Evolutionary conservation across 768 basidiomycete genomes (phyloP), one percentile per base, ranked within the genome.

Genomic region (Saitozyma podzolica): DNA sequence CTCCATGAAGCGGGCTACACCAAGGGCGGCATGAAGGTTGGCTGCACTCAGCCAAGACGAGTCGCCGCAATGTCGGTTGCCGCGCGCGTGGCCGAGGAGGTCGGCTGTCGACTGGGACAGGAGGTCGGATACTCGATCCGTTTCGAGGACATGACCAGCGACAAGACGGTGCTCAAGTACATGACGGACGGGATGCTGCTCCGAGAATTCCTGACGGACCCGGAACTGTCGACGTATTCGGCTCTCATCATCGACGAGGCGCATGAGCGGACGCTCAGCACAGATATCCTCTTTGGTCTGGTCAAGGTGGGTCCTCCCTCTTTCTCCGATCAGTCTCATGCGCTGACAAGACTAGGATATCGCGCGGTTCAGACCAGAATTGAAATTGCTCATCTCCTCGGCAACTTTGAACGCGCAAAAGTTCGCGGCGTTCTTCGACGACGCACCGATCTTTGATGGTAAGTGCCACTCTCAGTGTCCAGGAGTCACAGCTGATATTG

Each of bases 91-190:
- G 95, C 96, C 0, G 96, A 98, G 65, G 96, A 99, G 81, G 93
- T 98, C 89, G 96, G 94, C 8, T 90, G 88, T 3, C 90, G 97
- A 79, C 88, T 99, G 47, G 96, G 96, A 9, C 91, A 94, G 70
- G 95, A 98, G 81, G 96, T 99, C 54, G 96, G 96, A n/a, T 99
- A 99, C 80, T 95, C 94, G 41, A 99, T 99, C 70, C 91, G 96
- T 40, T 99, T 99, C 81, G 96, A 99, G 81, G 96, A 99, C 80
- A 96, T 93, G 79, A 99, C 96, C 17, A 96, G 92, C 82, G 93
- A 98, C 83, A 97, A 96, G 83, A 99, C 96, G 5, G 89, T 94
- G 50, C 83, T 99, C 74, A 98, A 99, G 81, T 99, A 99, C 81
- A 96, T 99, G 96, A 99, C 96, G 50, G 96, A 99, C 75, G 96